These are phyloP conservation scores for Phytophthora aleatoria DNA, from an alignment of 352 stramenopile species.

Conservation along the genomic window DNA sequence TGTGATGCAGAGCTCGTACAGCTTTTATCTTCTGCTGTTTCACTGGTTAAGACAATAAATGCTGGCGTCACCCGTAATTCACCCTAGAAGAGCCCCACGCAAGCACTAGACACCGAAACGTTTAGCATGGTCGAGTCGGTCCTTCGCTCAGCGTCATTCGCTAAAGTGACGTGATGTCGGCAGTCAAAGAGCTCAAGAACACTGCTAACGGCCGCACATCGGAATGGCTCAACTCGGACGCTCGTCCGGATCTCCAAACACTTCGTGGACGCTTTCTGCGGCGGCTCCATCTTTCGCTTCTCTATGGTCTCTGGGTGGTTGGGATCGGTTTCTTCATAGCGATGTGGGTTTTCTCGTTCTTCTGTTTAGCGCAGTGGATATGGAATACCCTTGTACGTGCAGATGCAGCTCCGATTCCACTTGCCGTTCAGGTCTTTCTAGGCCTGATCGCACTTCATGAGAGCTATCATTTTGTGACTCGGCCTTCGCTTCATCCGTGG, in stretches of 20 bases:
- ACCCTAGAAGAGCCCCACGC: constrained; percentile 2
- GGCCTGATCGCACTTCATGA: constrained; percentile 45
- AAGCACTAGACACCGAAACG: constrained; percentile 1
- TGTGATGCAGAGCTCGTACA: background rate
- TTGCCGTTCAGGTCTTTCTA: constrained; percentile 29
- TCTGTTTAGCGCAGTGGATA: constrained; percentile 13
- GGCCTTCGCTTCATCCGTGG: constrained; percentile 39
- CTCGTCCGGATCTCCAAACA: constrained; percentile 32
- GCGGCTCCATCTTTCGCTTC: constrained; percentile 31
- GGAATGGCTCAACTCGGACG: constrained; percentile 23
- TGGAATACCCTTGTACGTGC: constrained; percentile 1
- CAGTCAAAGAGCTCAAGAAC: constrained; percentile 16
- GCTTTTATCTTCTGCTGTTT: background rate
- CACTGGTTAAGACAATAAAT: too few relatives aligned
- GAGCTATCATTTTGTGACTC: constrained; percentile 40
- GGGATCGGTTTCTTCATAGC: constrained; percentile 34
- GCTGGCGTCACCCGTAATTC: background rate
- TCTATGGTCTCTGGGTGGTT: constrained; percentile 32
- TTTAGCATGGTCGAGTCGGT: background rate
- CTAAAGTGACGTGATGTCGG: constrained; percentile 6
- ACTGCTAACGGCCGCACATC: constrained; percentile 20
- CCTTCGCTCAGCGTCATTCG: constrained; percentile 5
- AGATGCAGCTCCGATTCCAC: constrained; percentile 11
- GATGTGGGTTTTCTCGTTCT: constrained; percentile 27
- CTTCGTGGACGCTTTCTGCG: constrained; percentile 37